Conservation (phyloP, 208 protist species). For the Leishmania guyanensis region DNA sequence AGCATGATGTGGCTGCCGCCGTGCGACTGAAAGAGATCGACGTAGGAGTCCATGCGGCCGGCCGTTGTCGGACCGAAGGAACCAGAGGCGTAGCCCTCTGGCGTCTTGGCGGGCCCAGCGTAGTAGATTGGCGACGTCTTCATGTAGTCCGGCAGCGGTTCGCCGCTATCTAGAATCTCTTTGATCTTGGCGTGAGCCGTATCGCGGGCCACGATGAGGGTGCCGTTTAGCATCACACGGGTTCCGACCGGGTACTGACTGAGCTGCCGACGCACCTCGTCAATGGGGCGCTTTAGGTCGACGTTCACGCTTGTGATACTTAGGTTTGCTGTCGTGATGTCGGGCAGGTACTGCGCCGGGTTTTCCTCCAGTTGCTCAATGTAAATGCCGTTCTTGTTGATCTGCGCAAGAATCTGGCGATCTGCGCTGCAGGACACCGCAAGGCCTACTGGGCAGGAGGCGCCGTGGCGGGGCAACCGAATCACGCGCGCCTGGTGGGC, state of each 20-base stretch:
- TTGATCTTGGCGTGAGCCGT: conserved; percentile 97
- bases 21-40: conserved; percentile 92
- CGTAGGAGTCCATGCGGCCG: conserved; percentile 97
- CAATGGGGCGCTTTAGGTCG: conserved; percentile 92
- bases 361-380: conserved; percentile 94
- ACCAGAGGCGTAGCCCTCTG: conserved; percentile 89
- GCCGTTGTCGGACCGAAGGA: conserved; percentile 98
- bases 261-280: conserved; percentile 77
- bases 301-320: conserved; percentile 72
- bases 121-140: conserved; percentile 97
- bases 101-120: conserved; percentile 96
- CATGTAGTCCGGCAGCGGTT: conserved; percentile 92
- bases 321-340: conserved; percentile 48
- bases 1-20: conserved; percentile 94
- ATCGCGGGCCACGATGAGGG: conserved; percentile 97
- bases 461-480: conserved; percentile 90
- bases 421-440: conserved; percentile 97
- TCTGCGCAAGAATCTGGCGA: conserved; percentile 95
- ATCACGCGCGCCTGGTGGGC: conserved; percentile 96
- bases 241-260: conserved; percentile 89
- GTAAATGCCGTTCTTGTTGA: conserved; percentile 94
- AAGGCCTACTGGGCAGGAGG: conserved; percentile 93
- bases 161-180: conserved; percentile 86
- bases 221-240: conserved; percentile 93
- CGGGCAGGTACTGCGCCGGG: conserved; percentile 92